Evolutionary conservation across 2,329 filamentous ascomycete species (phyloP).

Genomic region (Xylariaceae sp.): DNA sequence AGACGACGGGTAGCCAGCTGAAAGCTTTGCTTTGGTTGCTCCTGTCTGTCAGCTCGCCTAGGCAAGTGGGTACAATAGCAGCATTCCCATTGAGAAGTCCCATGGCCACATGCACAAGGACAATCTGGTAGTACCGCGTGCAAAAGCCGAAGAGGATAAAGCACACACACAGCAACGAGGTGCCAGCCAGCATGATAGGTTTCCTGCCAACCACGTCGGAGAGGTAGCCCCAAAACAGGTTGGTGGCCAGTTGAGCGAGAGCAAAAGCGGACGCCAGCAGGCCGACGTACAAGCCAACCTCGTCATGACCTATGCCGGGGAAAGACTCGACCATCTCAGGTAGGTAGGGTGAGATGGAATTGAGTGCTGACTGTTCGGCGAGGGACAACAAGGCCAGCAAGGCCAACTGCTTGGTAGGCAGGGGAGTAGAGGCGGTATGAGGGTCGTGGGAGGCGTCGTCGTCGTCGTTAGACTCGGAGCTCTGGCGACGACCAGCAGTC

Average conservation of each 20-base stretch:
- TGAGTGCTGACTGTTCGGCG: slow-evolving; percentile 93
- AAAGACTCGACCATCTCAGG: slow-evolving; percentile 91
- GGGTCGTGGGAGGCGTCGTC: slow-evolving; percentile 40
- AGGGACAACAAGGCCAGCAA: slow-evolving; percentile 88
- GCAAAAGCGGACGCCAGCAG: slow-evolving; percentile 90
- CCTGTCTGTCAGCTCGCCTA: slow-evolving; percentile 93
- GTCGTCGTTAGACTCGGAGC: slow-evolving; percentile 40
- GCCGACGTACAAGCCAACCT: slow-evolving; percentile 88
- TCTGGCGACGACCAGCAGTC: slow-evolving; percentile 56
- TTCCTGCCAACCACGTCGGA: slow-evolving; percentile 82
- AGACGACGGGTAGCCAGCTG: slow-evolving; percentile 94
- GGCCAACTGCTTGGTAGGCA: slow-evolving; percentile 82
- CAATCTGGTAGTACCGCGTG: slow-evolving; percentile 78
- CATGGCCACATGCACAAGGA: slow-evolving; percentile 87
- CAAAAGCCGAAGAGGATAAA: slow-evolving; percentile 91
- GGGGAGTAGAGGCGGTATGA: slow-evolving; percentile 67
- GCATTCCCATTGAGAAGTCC: slow-evolving; percentile 94
- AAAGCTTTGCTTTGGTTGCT: slow-evolving; percentile 95
- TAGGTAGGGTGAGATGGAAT: slow-evolving; percentile 94
- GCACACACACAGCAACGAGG: slow-evolving; percentile 78
- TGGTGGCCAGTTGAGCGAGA: slow-evolving; percentile 88
- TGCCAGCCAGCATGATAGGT: slow-evolving; percentile 81
- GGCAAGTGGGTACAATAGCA: slow-evolving; percentile 87
- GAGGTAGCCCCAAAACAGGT: slow-evolving; percentile 88
- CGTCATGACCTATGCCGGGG: slow-evolving; percentile 72